phyloP scores from a whole-genome alignment of 768 basidiomycete species.

The Trichaptum fuscoviolaceum region DNA sequence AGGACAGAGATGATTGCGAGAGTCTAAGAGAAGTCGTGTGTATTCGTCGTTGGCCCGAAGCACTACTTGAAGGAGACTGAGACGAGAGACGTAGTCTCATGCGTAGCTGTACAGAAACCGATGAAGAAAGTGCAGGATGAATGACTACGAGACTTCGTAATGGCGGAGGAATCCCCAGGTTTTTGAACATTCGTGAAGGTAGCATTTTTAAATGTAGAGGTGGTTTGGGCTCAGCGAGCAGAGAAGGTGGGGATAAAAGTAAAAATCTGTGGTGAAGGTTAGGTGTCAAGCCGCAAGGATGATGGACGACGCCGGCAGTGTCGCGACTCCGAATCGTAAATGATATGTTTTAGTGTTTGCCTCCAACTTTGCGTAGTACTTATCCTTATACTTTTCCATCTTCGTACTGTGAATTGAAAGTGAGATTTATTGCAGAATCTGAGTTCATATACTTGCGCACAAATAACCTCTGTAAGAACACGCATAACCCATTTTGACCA shows the following conservation, averaged over 20 bases:
- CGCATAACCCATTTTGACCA: too few relatives aligned
- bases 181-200: conserved; percentile 41
- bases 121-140: conserved; percentile 30
- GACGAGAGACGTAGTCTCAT: conserved; percentile 23
- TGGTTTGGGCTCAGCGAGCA: neutral
- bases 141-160: conserved; percentile 37
- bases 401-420: too few relatives aligned
- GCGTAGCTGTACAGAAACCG: conserved; percentile 29
- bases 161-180: conserved; percentile 37
- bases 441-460: too few relatives aligned
- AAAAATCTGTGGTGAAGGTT: too few relatives aligned
- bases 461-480: too few relatives aligned
- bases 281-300: too few relatives aligned
- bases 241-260: neutral
- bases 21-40: conserved; percentile 19
- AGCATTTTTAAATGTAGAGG: conserved; percentile 28
- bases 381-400: too few relatives aligned
- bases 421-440: too few relatives aligned
- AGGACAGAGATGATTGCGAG: conserved; percentile 3
- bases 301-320: too few relatives aligned
- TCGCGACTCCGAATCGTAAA: neutral
- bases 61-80: neutral
- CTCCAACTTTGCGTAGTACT: too few relatives aligned
- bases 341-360: too few relatives aligned
- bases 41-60: neutral